These are phyloP conservation scores for Pterulicium gracile DNA, from an alignment of 1,284 basidiomycete genomes.

Conservation along the genomic window DNA sequence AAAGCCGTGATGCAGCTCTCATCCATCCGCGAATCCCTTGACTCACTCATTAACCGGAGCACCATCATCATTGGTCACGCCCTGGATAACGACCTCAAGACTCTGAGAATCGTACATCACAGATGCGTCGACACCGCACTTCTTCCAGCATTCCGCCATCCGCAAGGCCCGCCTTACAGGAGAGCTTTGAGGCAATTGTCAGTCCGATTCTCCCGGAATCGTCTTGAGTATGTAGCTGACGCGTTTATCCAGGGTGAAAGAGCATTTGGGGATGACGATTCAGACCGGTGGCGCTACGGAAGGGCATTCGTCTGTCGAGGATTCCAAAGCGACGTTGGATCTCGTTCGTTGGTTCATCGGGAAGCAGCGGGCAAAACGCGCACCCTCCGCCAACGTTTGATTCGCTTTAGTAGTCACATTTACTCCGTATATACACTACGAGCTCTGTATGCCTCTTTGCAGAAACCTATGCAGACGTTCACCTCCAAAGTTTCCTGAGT, in stretches of 20 bases:
- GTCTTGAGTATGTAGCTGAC: constrained; percentile 3
- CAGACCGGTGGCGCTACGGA: constrained; percentile 61
- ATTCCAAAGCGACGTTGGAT: constrained; percentile 76
- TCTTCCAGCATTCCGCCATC: constrained; percentile 65
- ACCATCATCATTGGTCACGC: constrained; percentile 82
- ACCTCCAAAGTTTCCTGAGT: no score
- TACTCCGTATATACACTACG: no score
- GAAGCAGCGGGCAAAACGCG: constrained; percentile 31
- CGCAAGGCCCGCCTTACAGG: constrained; percentile 67
- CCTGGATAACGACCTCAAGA: constrained; percentile 85
- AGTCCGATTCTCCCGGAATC: constrained; percentile 17
- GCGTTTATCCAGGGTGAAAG: constrained; percentile 46
- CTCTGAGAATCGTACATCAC: constrained; percentile 75
- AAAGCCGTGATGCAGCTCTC: constrained; percentile 56
- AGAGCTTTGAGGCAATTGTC: constrained; percentile 73
- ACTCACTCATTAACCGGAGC: constrained; percentile 58
- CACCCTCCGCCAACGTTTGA: constrained; percentile 1
- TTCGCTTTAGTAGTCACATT: no score
- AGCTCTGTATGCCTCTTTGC: no score
- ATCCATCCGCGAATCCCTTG: constrained; percentile 55
- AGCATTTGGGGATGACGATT: constrained; percentile 67
- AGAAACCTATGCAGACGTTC: no score
- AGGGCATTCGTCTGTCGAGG: constrained; percentile 81
- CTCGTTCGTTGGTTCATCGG: constrained; percentile 68
- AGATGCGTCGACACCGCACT: constrained; percentile 77